These are phyloP conservation scores for Microcera coccophila DNA, from an alignment of 2,329 filamentous ascomycete species.

Conservation along the genomic window DNA sequence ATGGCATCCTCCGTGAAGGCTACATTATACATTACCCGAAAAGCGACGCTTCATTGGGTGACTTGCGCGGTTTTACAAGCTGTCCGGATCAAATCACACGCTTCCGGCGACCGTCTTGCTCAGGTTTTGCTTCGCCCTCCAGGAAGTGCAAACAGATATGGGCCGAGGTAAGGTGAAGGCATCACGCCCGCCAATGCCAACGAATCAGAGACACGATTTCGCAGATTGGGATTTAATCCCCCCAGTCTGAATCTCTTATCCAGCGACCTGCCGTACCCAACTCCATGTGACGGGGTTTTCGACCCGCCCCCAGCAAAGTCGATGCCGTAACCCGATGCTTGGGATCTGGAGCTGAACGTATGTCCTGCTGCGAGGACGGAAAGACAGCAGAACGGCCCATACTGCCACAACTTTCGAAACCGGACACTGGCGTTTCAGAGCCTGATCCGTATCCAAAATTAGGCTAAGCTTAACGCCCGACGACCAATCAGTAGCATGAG, in stretches of 20 bases:
- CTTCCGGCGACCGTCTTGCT: neutral
- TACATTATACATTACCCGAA: neutral
- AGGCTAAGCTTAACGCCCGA: conserved; percentile 30
- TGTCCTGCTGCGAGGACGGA: neutral
- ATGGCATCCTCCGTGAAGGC: neutral
- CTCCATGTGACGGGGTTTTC: no score
- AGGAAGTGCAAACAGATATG: neutral
- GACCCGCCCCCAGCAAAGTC: neutral
- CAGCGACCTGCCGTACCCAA: neutral
- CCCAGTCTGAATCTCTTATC: neutral
- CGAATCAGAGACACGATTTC: conserved; percentile 7
- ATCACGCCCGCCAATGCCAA: conserved; percentile 28
- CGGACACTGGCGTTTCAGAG: conserved; percentile 30
- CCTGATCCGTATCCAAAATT: conserved; percentile 29
- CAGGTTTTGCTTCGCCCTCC: neutral
- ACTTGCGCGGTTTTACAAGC: neutral
- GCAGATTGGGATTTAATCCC: conserved; percentile 14
- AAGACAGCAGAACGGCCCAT: no score
- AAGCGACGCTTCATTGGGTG: neutral
- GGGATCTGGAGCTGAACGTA: neutral
- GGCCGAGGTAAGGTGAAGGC: conserved; percentile 9
- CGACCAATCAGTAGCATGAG: conserved; percentile 33
- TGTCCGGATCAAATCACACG: neutral
- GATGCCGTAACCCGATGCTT: neutral
- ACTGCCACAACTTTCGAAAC: no score